Percentiles rank a stretch among this genome's conserved stretches.
phyloP scores from a whole-genome alignment of 2,329 filamentous ascomycete genomes.

The Penicillium rolfsii region DNA sequence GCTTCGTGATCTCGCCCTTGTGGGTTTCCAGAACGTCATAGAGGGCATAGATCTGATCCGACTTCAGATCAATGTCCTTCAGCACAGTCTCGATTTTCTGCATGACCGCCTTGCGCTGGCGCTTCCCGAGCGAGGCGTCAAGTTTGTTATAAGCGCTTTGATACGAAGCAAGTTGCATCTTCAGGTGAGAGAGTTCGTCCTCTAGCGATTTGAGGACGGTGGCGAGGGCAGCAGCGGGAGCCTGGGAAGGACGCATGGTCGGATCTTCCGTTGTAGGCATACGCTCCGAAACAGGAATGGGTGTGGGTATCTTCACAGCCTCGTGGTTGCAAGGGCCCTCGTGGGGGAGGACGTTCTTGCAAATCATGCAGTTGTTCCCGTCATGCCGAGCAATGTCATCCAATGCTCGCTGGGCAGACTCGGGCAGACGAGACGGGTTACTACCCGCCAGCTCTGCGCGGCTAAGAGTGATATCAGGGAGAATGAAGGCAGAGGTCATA shows the following conservation, averaged over 20 bases:
- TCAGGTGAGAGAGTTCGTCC: slow-evolving; percentile 78
- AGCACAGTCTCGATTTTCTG: slow-evolving; percentile 65
- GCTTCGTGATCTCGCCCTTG: slow-evolving; percentile 65
- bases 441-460: slow-evolving; percentile 34
- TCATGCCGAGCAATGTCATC: slow-evolving; percentile 53
- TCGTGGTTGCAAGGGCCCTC: slow-evolving; percentile 43
- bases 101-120: slow-evolving; percentile 64
- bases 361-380: slow-evolving; percentile 60
- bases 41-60: slow-evolving; percentile 77
- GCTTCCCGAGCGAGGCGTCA: slow-evolving; percentile 68
- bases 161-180: slow-evolving; percentile 66
- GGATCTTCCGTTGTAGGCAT: slow-evolving; percentile 58
- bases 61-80: slow-evolving; percentile 70
- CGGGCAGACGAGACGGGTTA: slow-evolving; percentile 41
- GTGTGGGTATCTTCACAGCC: slow-evolving; percentile 52
- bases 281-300: slow-evolving; percentile 55
- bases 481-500: slow-evolving; percentile 67
- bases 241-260: slow-evolving; percentile 65
- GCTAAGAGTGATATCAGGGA: slow-evolving; percentile 64
- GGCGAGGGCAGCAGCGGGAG: slow-evolving; percentile 72
- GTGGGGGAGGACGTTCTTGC: slow-evolving; percentile 49
- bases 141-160: slow-evolving; percentile 66
- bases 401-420: slow-evolving; percentile 46
- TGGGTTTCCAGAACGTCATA: slow-evolving; percentile 81
- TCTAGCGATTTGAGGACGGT: slow-evolving; percentile 81